Base-by-base conservation (phyloP, 2,329 filamentous ascomycete genomes). In the Trichoderma atrobrunneum region DNA sequence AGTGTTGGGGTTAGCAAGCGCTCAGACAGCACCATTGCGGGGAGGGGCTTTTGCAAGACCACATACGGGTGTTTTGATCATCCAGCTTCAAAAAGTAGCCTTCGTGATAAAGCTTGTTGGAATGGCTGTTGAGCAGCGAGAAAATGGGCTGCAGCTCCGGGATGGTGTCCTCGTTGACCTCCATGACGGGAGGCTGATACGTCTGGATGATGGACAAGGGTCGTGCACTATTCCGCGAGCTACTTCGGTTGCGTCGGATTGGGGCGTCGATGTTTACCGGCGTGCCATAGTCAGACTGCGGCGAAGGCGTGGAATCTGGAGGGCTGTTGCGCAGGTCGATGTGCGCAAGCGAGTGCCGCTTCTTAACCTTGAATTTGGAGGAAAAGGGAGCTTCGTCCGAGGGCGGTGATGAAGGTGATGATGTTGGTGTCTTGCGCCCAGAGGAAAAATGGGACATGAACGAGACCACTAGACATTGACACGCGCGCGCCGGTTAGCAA, bases 61-160 rank as follows among this genome's bases (percentile, higher is more conserved):
- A 72, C 93, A 77, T 88, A 97, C 95, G 91, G 70, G 90, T 91
- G 79, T 98, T 97, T 76, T 97, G 90, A 81, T 99, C 96, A 81
- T 98, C 95, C 63, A 99, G 85, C 83, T 98, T 99, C 77, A 99
- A 84, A 76, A 99, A 98, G 79, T 98, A 99, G 48, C 96, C 96
- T 83, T 99, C 96, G 77, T 98, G 95, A 81, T 98, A 99, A 71
- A 98, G 85, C 84, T 98, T 98, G 82, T 98, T 98, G 72, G 90
- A 92, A 81, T 99, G 96, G 82, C 92, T 96, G 83, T 97, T 98
- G 75, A 99, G 88, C 79, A 94, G 96, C 73, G 90, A 93, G 82
- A 98, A 98, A 78, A 98, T 95, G 75, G 95, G 95, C 83, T 94
- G 92, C 74, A 99, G 87, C 86, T 99, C 96, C 48, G 96, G 94